phyloP scores from a whole-genome alignment of 2,329 filamentous ascomycete species.

The Fusarium succisae region DNA sequence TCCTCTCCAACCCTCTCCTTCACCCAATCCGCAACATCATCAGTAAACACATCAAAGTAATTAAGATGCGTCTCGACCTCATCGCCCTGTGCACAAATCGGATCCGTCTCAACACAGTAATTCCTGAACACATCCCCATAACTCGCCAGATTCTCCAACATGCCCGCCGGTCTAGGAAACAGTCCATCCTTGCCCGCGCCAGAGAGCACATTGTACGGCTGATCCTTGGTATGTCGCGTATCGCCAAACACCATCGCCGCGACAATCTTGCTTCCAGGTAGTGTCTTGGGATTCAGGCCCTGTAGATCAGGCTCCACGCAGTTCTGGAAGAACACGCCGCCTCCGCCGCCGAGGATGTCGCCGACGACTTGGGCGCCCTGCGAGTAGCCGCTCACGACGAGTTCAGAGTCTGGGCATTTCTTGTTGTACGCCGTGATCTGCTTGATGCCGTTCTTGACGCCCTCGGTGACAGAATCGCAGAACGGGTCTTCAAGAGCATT shows the following conservation, averaged over 20 bases:
- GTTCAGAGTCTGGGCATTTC: conserved; percentile 6
- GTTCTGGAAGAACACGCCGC: conserved; percentile 14
- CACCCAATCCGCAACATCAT: conserved; percentile 8
- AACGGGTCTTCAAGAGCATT: conserved; percentile 1
- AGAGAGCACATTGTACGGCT: conserved; percentile 7
- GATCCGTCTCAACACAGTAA: conserved; percentile 14
- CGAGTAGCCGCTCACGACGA: conserved; percentile 16
- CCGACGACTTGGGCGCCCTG: conserved; percentile 13
- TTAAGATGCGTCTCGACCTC: conserved; percentile 8
- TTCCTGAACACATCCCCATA: conserved; percentile 1
- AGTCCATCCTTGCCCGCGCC: background rate
- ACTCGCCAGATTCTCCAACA: conserved; percentile 5
- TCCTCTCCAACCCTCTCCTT: background rate
- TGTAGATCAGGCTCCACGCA: conserved; percentile 2
- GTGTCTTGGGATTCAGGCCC: background rate
- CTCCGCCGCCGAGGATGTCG: conserved; percentile 17
- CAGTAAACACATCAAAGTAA: conserved; percentile 10
- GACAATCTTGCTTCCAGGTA: background rate
- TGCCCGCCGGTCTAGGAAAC: conserved; percentile 7
- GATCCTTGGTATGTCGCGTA: conserved; percentile 9
- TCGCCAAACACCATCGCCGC: conserved; percentile 17
- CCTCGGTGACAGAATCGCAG: conserved; percentile 13
- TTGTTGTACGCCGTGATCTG: conserved; percentile 21
- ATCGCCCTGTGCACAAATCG: conserved; percentile 5
- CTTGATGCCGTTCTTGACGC: conserved; percentile 14